Base-by-base conservation (phyloP, 2,329 filamentous ascomycete genomes). In the Xylariaceae sp. region DNA sequence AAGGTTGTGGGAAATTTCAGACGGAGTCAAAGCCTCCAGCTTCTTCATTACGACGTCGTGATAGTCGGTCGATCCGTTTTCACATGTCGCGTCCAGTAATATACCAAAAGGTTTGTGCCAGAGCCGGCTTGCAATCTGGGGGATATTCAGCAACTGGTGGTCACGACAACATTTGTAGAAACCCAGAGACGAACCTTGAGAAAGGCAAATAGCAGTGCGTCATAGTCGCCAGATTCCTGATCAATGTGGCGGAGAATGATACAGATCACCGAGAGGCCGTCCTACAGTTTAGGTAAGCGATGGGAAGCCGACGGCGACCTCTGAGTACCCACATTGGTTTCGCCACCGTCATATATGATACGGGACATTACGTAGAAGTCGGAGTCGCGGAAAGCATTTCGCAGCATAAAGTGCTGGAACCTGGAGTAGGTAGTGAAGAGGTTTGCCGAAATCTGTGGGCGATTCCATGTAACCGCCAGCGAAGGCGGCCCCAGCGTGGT, bases 391-490 rank as follows among this genome's bases (percentile, higher is more conserved):
- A 81, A 80, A 2, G 80, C 80, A 54, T 84, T 83, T 13, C 75
- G 73, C 31, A 85, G 68, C 81, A 85, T 85, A 52, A 85, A 85
- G 48, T 83, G 77, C 48, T 85, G 81, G 48, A 85, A 85, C 16
- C 78, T 68, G 2, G 79, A 83, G 55, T 84, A 85, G 5, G 74
- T 65, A 1, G 77, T 74, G 4, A 80, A 79, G 13, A 63, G 74
- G 47, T 83, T 85, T 17, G 70, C 59, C 1, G 76, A 75, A n/a
- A 84, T 76, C 34, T 75, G 71, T 8, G 81, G 81, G 34, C 79
- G 67, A 47, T 83, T 84, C 78, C 81, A 83, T 1, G 79, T 82
- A 5, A 84, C 76, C 31, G 81, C 78, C 47, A 84, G 65, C 2
- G 79, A 79, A 13, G 81, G 81, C 9, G 81, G 78, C 0, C 81